A percentile compares a stretch with the other conserved stretches of the same genome.
Evolutionary conservation across 805 yeast genomes (phyloP).

Genomic region (Nakazawaea ambrosiae): DNA sequence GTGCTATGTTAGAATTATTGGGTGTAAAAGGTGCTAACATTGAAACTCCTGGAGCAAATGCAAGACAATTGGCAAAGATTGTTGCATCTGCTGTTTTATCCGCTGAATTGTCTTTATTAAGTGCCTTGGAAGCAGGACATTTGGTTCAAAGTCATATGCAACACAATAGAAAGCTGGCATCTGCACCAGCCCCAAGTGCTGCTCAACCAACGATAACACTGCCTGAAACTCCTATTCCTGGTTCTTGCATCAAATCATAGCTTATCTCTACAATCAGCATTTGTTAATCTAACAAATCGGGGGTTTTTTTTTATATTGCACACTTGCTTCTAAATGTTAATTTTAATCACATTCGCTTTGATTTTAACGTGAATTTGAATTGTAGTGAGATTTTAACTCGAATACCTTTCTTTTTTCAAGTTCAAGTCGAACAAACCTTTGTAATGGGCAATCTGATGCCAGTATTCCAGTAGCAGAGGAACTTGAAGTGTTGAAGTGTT

Average conservation of each 20-base stretch:
- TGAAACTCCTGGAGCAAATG: conserved; percentile 88
- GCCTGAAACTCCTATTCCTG: conserved; percentile 11
- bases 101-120: conserved; percentile 88
- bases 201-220: conserved; percentile 27
- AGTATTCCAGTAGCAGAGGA: too few relatives aligned
- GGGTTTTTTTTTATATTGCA: too few relatives aligned
- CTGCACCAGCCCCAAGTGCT: conserved; percentile 32
- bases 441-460: too few relatives aligned
- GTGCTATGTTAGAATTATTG: conserved; percentile 87
- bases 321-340: too few relatives aligned
- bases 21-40: conserved; percentile 97
- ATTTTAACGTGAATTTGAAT: too few relatives aligned
- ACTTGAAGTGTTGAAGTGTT: too few relatives aligned
- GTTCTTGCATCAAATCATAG: conserved; percentile 11
- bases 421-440: too few relatives aligned
- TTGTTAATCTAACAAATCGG: too few relatives aligned
- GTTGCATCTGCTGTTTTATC: conserved; percentile 95
- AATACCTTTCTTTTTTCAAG: too few relatives aligned
- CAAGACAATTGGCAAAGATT: conserved; percentile 85
- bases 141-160: conserved; percentile 96
- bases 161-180: conserved; percentile 70
- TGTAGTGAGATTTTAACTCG: too few relatives aligned
- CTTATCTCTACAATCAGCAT: too few relatives aligned
- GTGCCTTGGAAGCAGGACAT: conserved; percentile 98
- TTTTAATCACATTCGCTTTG: too few relatives aligned